Conservation (phyloP, 306 rosid species). For the Prunus kanzakura region DNA sequence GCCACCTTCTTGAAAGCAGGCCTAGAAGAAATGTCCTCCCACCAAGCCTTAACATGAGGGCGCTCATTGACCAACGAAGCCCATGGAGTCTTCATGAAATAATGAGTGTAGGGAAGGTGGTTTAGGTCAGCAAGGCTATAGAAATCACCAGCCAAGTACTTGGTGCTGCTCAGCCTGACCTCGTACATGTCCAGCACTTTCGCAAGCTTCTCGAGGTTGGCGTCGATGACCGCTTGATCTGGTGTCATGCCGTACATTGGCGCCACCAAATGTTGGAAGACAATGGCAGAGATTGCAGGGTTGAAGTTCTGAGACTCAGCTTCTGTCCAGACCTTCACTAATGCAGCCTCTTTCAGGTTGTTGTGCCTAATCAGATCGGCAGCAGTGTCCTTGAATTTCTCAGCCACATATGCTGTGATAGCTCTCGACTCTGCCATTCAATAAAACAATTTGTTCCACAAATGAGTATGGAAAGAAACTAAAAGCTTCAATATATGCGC, state of each 20-base stretch:
- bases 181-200: constrained; percentile 65
- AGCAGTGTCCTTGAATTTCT: constrained; percentile 60
- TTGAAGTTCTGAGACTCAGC: constrained; percentile 58
- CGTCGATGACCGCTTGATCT: constrained; percentile 46
- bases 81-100: constrained; percentile 65
- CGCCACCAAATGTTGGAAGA: constrained; percentile 47
- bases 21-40: constrained; percentile 72
- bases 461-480: too few species aligned
- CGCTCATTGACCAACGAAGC: constrained; percentile 51
- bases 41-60: constrained; percentile 74
- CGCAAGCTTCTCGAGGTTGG: constrained; percentile 45
- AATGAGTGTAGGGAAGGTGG: constrained; percentile 50
- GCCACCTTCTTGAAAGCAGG: constrained; percentile 50
- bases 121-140: constrained; percentile 67
- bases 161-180: constrained; percentile 42
- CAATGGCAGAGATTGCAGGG: constrained; percentile 49
- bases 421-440: constrained; percentile 65
- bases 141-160: constrained; percentile 64
- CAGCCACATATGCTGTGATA: constrained; percentile 57
- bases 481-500: too few species aligned
- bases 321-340: constrained; percentile 66
- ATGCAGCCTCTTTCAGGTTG: constrained; percentile 46
- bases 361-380: constrained; percentile 45
- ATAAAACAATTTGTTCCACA: too few species aligned
- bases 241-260: constrained; percentile 43